Conservation (phyloP, 179 eudicot genomes). For the Silene coronaria region DNA sequence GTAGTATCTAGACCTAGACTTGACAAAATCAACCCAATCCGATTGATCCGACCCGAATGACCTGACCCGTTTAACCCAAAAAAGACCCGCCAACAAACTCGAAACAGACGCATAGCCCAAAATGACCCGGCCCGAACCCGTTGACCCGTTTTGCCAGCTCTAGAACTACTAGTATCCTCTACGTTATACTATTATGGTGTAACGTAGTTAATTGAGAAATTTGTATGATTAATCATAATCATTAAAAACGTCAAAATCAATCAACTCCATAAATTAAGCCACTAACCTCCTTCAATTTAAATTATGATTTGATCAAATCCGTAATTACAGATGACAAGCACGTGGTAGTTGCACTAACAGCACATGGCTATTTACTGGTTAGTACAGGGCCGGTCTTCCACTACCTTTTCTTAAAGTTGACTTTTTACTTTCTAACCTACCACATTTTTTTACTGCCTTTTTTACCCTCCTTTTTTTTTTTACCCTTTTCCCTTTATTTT, state of each 20-base stretch:
- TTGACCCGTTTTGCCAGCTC: no score
- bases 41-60: no score
- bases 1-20: no score
- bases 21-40: no score
- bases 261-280: constrained; percentile 1
- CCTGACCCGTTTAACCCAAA: no score
- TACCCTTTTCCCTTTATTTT: background rate
- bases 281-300: background rate
- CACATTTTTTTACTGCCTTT: background rate
- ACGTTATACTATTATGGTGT: no score
- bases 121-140: no score
- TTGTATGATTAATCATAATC: background rate
- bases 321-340: background rate
- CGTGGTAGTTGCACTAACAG: background rate
- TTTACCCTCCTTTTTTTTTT: no score
- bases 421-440: background rate
- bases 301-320: background rate
- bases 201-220: no score
- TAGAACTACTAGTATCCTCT: no score
- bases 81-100: no score
- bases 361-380: background rate
- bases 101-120: no score
- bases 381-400: background rate
- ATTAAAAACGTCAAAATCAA: background rate
- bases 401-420: background rate